phyloP scores from a whole-genome alignment of 1,284 basidiomycete species.

The Tylopilus sp. region DNA sequence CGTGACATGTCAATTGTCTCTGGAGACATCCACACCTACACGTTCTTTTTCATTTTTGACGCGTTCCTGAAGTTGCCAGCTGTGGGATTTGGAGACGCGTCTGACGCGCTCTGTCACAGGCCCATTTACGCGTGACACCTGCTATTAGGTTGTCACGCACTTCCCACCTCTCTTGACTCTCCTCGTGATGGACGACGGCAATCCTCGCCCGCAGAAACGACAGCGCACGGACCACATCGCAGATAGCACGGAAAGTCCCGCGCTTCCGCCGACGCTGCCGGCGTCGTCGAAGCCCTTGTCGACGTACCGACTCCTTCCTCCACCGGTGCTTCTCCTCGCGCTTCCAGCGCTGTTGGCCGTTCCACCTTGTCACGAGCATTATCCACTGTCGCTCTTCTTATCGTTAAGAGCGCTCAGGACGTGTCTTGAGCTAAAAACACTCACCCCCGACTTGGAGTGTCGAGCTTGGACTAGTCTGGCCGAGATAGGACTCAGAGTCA shows the following conservation, averaged over 20 bases:
- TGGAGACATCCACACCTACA: no score
- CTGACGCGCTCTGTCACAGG: slow-evolving; percentile 29
- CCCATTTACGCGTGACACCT: slow-evolving; percentile 32
- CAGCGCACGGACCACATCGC: slow-evolving; percentile 16
- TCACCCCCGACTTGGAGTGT: slow-evolving; percentile 62
- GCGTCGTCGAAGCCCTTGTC: neutral
- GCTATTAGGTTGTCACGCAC: slow-evolving; percentile 20
- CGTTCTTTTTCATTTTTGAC: no score
- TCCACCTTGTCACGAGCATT: slow-evolving; percentile 58
- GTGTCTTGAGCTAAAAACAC: slow-evolving; percentile 49
- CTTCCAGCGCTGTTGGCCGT: slow-evolving; percentile 59
- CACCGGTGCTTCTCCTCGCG: slow-evolving; percentile 53
- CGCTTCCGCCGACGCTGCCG: neutral
- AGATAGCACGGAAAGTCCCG: neutral
- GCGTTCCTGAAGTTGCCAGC: no score
- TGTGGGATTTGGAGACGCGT: no score
- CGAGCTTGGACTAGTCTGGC: slow-evolving; percentile 65
- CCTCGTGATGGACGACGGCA: slow-evolving; percentile 23
- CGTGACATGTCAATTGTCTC: no score
- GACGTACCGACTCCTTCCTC: slow-evolving; percentile 41
- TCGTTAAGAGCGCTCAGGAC: slow-evolving; percentile 55
- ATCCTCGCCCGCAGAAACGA: slow-evolving; percentile 30
- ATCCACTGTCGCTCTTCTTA: slow-evolving; percentile 52
- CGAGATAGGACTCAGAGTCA: slow-evolving; percentile 60
- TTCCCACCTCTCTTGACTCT: neutral